A percentile compares a stretch with the other conserved stretches of the same genome.
Conservation (phyloP, 2,329 filamentous ascomycete species). For the Nigrospora oryzae region DNA sequence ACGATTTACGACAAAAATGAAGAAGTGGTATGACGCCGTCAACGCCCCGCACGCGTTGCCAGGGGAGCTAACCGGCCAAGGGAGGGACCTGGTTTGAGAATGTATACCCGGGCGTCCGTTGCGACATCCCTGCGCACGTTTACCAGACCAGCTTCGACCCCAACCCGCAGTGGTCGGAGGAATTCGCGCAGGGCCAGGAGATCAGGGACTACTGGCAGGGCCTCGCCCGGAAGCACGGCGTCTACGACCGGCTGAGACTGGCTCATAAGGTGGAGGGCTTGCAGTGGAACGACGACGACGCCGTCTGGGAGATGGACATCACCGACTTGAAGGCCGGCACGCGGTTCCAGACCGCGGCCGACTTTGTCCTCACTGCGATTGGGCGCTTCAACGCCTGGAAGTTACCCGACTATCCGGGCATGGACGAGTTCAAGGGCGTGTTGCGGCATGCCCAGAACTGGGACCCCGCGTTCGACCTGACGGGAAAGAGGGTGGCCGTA, state of each 20-base stretch:
- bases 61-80: conserved; percentile 12
- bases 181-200: conserved; percentile 58
- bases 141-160: conserved; percentile 63
- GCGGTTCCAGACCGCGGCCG: conserved; percentile 34
- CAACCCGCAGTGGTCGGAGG: conserved; percentile 60
- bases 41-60: conserved; percentile 1
- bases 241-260: conserved; percentile 50
- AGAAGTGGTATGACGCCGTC: conserved; percentile 45
- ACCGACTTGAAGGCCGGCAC: conserved; percentile 28
- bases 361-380: conserved; percentile 55
- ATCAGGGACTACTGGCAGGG: conserved; percentile 60
- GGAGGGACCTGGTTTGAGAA: conserved; percentile 48
- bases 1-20: conserved; percentile 61
- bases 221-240: conserved; percentile 53
- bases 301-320: conserved; percentile 47
- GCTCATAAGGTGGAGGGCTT: conserved; percentile 45
- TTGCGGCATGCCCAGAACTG: conserved; percentile 55
- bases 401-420: conserved; percentile 51
- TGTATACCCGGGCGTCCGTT: conserved; percentile 56
- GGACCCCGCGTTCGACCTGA: conserved; percentile 40
- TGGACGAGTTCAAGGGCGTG: conserved; percentile 43
- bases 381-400: conserved; percentile 60
- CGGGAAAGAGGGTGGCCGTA: conserved; percentile 43
- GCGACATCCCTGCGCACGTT: conserved; percentile 61
- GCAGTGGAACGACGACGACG: conserved; percentile 42